Evolutionary conservation across 495 filamentous ascomycete genomes (phyloP), one percentile per base, ranked within the genome.

Genomic region (Aspergillus steynii): DNA sequence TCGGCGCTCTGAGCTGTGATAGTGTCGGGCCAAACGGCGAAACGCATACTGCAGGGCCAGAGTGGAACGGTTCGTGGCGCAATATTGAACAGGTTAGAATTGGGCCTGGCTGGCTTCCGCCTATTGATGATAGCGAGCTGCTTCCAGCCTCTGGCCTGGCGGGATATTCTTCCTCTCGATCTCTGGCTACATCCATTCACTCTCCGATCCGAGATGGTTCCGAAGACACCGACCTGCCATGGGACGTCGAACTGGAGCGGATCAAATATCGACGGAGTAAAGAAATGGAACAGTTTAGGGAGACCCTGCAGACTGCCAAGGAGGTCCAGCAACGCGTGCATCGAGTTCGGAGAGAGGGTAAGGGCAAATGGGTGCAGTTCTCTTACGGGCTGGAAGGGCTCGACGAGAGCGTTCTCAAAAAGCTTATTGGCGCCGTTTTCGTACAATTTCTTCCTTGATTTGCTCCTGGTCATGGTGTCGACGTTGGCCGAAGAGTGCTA

Each of bases 1-100:
- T 84, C 32, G 71, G 74, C 4, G 90, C 89, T 1, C 71, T 96
- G n/a, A 72, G 65, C 12, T 83, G 79, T 74, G 70, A 71, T 2
- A 77, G 71, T 2, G 58, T 55, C 14, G 71, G 69, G 5, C 71
- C 73, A 3, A 57, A 73, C 20, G 74, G 71, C 1, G 60, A 67
- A 9, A 55, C 65, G 6, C 70, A 73, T 15, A n/a, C 60, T 14
- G 57, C 65, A 14, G 79, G 80, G 0, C 78, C 80, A 0, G 81
- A 83, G 53, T 85, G 81, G 82, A 82, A 80, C 48, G 70, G 68
- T 1, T 71, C 74, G 1, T 86, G 83, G 83, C 61, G 80, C 53
- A 74, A 80, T 55, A 60, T 86, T 20, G 75, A 79, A 27, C 80
- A 69, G 65, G 59, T 86, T 27, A 73, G 76, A 9, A 59, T 86